Conservation (phyloP, 345 rosid species). For the Toxicodendron radicans region DNA sequence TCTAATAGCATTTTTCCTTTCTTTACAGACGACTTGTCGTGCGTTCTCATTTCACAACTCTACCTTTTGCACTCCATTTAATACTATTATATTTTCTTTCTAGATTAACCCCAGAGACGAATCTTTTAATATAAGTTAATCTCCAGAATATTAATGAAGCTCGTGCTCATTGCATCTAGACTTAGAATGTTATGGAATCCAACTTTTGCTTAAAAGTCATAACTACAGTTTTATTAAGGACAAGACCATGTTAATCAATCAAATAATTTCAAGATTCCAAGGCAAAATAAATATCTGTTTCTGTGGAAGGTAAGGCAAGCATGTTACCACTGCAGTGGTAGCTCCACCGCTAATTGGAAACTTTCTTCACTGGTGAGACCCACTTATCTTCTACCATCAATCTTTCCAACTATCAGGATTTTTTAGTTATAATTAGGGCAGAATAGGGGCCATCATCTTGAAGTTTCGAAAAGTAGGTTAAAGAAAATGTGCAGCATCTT, state of each 20-base stretch:
- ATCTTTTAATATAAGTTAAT: too few relatives aligned
- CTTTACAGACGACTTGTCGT: too few relatives aligned
- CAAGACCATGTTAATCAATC: background rate
- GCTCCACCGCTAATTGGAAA: background rate
- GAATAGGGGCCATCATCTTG: background rate
- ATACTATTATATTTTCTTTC: too few relatives aligned
- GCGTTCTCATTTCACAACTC: too few relatives aligned
- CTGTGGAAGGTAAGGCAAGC: too few relatives aligned
- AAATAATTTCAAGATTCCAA: background rate
- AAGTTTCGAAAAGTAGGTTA: background rate
- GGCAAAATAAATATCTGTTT: background rate
- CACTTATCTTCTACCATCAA: background rate
- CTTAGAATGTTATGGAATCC: background rate
- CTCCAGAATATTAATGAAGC: too few relatives aligned
- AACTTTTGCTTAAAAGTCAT: background rate
- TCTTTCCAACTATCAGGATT: background rate
- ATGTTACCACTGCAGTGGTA: background rate
- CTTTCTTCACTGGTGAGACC: background rate
- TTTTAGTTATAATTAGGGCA: background rate
- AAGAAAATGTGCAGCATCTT: background rate
- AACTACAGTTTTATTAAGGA: background rate
- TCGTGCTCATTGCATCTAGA: too few relatives aligned
- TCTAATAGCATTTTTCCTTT: too few relatives aligned
- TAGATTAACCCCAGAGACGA: too few relatives aligned
- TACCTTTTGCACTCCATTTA: too few relatives aligned